Base-by-base conservation (phyloP, 1,139 yeast species). In the Suhomyces yuchorum region DNA sequence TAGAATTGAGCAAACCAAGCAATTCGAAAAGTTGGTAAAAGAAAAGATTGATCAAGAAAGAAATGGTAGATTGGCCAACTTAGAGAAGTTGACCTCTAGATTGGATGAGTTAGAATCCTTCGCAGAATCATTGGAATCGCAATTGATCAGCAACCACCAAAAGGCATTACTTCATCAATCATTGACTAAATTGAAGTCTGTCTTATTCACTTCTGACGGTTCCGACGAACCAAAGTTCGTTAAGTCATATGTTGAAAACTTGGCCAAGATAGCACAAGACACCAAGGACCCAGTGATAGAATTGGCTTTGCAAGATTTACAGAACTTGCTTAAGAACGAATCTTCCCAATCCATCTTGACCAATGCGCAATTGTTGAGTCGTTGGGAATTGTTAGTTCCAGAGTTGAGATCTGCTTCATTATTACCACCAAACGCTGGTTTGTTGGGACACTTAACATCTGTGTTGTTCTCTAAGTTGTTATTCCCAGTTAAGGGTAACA, bases 401-500 rank as follows among this genome's bases (percentile, higher is more conserved):
- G 96, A 92, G 68, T 82, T 93, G 62, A 85, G 96, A 67, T 83
- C 91, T 24, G 93, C 96, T 8, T 85, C 97, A 11, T 71, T 91
- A 58, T 79, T 89, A 54, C 98, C 98, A 44, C 96, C 96, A 58
- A 88, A 92, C 65, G 96, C 99, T 28, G 99, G 99, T 60, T 80
- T 93, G 50, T 80, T 93, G 59, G 98, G 97, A 38, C 97, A 93
- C 68, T 67, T 91, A 45, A 80, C 96, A 8, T 92, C 98, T 12
- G 71, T 79, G 54, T 50, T 90, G 8, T 88, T 92, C 63, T 87
- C 96, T 42, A 81, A 81, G 60, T 78, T 92, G 50, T 77, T 93
- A 60, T 77, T 90, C 56, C 82, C 85, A 14, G 76, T 76, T 40
- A 87, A 91, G 49, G 80, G 80, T 39, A 58, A 69, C 37, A 67